These are phyloP conservation scores for Mucor ambiguus DNA, from an alignment of 371 early-diverging fungal genomes.

Conservation along the genomic window DNA sequence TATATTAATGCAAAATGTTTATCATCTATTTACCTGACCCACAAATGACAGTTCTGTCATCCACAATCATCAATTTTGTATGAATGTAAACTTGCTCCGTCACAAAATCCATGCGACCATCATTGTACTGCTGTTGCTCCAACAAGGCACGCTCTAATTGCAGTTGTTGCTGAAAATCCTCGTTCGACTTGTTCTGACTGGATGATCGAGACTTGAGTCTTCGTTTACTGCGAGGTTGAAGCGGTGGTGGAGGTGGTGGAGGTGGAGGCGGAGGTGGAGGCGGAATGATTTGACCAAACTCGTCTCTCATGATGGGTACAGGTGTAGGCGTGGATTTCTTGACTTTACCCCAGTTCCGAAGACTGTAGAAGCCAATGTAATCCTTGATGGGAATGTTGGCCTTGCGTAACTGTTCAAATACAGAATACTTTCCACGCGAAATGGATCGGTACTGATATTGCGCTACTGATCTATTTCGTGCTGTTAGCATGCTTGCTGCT, in stretches of 20 bases:
- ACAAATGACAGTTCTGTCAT: conserved; percentile 71
- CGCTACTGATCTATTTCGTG: conserved; percentile 53
- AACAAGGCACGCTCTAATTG: background rate
- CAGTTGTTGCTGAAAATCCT: conserved; percentile 1
- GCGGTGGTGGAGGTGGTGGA: background rate
- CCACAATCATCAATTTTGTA: conserved; percentile 85
- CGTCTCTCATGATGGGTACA: background rate
- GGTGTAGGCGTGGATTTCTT: conserved; percentile 16
- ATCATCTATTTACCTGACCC: conserved; percentile 48
- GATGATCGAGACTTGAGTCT: conserved; percentile 1
- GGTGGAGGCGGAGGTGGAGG: background rate
- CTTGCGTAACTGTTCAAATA: conserved; percentile 60
- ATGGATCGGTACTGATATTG: conserved; percentile 85
- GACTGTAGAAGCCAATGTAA: conserved; percentile 80
- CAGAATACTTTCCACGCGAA: conserved; percentile 73
- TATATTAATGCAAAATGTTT: background rate
- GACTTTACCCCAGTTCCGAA: conserved; percentile 70
- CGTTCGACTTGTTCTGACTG: conserved; percentile 11
- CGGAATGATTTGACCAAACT: background rate
- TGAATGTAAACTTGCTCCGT: conserved; percentile 88
- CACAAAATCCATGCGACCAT: conserved; percentile 42
- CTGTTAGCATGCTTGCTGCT: background rate
- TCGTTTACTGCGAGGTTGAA: background rate
- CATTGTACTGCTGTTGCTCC: conserved; percentile 11
- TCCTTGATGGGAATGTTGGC: conserved; percentile 68